These are phyloP conservation scores for Rhizopogon sp. DNA, from an alignment of 768 basidiomycete species.

Conservation along the genomic window DNA sequence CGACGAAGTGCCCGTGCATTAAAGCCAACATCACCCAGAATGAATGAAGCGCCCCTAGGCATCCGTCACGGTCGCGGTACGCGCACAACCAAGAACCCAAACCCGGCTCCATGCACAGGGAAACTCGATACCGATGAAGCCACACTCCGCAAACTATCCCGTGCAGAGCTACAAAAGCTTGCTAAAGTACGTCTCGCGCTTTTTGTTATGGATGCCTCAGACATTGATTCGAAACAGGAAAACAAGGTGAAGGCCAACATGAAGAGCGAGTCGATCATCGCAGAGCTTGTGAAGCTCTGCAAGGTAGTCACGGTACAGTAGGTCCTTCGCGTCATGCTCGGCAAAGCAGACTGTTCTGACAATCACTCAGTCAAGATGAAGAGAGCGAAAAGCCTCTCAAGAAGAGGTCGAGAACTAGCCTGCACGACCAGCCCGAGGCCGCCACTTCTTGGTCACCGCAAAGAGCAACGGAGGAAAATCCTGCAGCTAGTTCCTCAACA, in stretches of 20 bases:
- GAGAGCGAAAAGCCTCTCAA: slow-evolving; percentile 8
- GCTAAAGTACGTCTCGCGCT: slow-evolving; percentile 14
- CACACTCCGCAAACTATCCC: slow-evolving; percentile 19
- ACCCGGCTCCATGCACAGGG: background rate
- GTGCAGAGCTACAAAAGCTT: slow-evolving; percentile 19
- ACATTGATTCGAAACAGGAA: slow-evolving; percentile 6
- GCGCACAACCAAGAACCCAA: background rate
- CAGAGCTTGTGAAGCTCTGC: slow-evolving; percentile 9
- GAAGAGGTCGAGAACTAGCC: slow-evolving; percentile 5
- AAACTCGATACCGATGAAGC: slow-evolving; percentile 6
- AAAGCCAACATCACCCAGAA: background rate
- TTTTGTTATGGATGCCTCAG: background rate
- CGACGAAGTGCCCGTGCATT: background rate
- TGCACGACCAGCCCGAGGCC: background rate
- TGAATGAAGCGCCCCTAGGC: background rate
- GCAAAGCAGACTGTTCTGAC: slow-evolving; percentile 4
- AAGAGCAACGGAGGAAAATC: background rate
- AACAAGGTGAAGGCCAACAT: slow-evolving; percentile 19
- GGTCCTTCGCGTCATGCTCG: background rate
- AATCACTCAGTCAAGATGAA: slow-evolving; percentile 8
- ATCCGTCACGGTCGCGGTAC: background rate
- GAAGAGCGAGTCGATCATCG: slow-evolving; percentile 23
- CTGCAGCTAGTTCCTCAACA: background rate
- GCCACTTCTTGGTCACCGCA: background rate
- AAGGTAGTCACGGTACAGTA: background rate